Evolutionary conservation across 805 yeast genomes (phyloP), one percentile per base, ranked within the genome.

Genomic region (Ogataea saltuana): DNA sequence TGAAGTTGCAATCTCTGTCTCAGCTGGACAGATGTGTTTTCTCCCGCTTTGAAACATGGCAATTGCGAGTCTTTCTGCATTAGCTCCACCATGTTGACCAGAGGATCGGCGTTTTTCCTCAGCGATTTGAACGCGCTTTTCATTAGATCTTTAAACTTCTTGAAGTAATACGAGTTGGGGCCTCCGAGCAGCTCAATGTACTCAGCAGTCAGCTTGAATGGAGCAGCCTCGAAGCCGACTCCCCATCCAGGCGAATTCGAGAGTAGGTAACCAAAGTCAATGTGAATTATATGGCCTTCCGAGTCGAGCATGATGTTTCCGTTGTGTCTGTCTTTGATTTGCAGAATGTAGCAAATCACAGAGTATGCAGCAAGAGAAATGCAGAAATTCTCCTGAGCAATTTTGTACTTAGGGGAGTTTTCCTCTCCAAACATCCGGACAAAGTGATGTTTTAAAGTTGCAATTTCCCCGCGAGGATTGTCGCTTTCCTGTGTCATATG

Each of bases 271-370:
- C 99, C 99, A 69, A 93, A 93, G 66, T 93, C 99, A 54, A 93
- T 93, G 63, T 88, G 95, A 34, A 91, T 81, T 10, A 93, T 85
- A 60, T 93, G 99, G 0, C 99, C 99, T 46, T 91, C 96, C 45
- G 84, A 81, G 59, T 93, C 99, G 29, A 91, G 71, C 99, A 93
- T 91, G 45, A 93, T 90, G 63, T 93, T 93, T 58, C 99, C 99
- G 60, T 91, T 91, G 61, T 91, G 99, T 53, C 99, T 78, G 64
- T 93, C 99, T 62, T 93, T 93, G 47, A 93, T 87, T 67, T 91
- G 98, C 38, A 93, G 69, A 30, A 91, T 69, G 54, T 89, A 93
- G 48, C 97, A 88, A 25, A 93, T 83, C 13, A 93, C 81, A 0
- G 97, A 89, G 64, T 91, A 93, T 0, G 95, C 85, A 0, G 99